Evolutionary conservation across 129 eudicot species (phyloP), one percentile per base, ranked within the genome.

Genomic region (Flaveria brownii): DNA sequence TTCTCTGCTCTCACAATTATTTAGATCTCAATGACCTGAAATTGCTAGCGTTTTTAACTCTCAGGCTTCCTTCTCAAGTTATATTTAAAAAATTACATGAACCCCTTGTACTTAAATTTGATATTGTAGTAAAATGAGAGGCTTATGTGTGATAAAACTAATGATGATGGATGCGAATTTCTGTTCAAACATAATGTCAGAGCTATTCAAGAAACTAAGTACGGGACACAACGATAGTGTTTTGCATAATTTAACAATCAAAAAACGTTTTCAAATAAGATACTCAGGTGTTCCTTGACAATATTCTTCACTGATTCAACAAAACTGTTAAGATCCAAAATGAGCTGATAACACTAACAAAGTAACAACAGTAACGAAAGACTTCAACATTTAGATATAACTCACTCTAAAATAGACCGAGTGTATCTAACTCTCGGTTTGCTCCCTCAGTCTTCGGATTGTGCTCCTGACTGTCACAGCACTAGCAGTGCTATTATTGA

Each of bases 381-480:
- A 72, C 68, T 64, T 63, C 25, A 79, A 45, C 62, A 42, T 71
- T 15, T 12, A 72, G 60, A 57, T 56, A 45, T 26, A 50, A 77
- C 63, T 42, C 50, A 54, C 43, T 66, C 43, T 42, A 66, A 50
- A 63, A 43, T 49, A 52, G 36, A 76, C 42, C 50, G 5, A 33
- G 18, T 2, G 62, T 51, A 18, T 17, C 41, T 78, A 92, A 85
- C 86, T 84, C 89, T 92, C 98, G 1, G 98, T 92, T 71, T 90
- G 96, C 86, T 92, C 98, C 92, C 98, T 88, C 82, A 92, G 77
- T 86, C 96, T 88, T 65, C 97, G 66, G 76, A 93, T 93, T 51
- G 98, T 90, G 87, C 97, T 93, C 85, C 96, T 82, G 12, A 90
- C 98, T 2, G 98, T 93, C 77, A 93, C 98, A 2, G 98, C 98